Conservation (phyloP, 2,329 filamentous ascomycete genomes). For the Beauveria caledonica region DNA sequence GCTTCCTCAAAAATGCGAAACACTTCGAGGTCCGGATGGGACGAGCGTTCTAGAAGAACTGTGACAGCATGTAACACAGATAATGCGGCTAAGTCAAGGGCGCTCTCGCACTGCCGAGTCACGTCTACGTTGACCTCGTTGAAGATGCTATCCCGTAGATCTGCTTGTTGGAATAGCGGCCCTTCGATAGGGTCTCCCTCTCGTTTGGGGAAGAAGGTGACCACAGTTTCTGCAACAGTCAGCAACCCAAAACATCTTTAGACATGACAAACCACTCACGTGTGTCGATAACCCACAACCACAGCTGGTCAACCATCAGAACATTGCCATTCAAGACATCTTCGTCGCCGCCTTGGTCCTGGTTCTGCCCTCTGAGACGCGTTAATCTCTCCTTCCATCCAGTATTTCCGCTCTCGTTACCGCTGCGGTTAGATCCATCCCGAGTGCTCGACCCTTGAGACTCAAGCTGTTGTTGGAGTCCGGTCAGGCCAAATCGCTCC, state of each 20-base stretch:
- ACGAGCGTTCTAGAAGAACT: slow-evolving; percentile 50
- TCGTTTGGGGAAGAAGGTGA: slow-evolving; percentile 47
- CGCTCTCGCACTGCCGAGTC: slow-evolving; percentile 53
- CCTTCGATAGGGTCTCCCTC: slow-evolving; percentile 48
- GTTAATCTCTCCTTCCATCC: slow-evolving; percentile 21
- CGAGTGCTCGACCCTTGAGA: slow-evolving; percentile 24
- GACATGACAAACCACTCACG: slow-evolving; percentile 27
- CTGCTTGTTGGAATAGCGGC: slow-evolving; percentile 49
- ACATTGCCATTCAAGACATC: slow-evolving; percentile 45
- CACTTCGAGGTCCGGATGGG: slow-evolving; percentile 53
- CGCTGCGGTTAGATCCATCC: slow-evolving; percentile 19
- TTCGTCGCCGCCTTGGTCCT: slow-evolving; percentile 19
- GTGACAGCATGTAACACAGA: slow-evolving; percentile 53
- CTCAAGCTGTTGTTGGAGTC: slow-evolving; percentile 19
- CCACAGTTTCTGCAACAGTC: slow-evolving; percentile 34
- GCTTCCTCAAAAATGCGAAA: slow-evolving; percentile 60
- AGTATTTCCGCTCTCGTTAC: slow-evolving; percentile 19
- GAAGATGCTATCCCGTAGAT: slow-evolving; percentile 55
- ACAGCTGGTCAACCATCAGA: slow-evolving; percentile 60
- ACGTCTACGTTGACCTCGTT: slow-evolving; percentile 59
- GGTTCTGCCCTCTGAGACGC: slow-evolving; percentile 12
- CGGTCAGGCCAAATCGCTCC: slow-evolving; percentile 24
- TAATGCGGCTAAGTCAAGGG: slow-evolving; percentile 54
- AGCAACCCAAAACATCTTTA: neutral
- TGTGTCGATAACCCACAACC: slow-evolving; percentile 50